phyloP scores from a whole-genome alignment of 805 yeast genomes.

The Yarrowia sp. region DNA sequence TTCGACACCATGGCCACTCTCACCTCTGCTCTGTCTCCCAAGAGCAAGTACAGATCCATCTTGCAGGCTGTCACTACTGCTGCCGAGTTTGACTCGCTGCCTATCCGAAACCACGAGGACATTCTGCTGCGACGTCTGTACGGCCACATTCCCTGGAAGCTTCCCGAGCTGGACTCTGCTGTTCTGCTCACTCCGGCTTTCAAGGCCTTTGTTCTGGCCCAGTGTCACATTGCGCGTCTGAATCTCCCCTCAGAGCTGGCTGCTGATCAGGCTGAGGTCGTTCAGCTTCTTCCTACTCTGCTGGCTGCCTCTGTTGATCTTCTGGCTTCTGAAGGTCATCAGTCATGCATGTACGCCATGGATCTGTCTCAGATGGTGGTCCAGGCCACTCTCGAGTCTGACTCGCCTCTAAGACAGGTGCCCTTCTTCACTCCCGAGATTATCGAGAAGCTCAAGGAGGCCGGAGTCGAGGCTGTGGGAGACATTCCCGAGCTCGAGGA shows the following conservation, averaged over 20 bases:
- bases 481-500: slow-evolving; percentile 76
- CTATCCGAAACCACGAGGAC: slow-evolving; percentile 62
- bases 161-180: slow-evolving; percentile 35
- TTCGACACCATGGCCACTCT: slow-evolving; percentile 66
- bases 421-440: slow-evolving; percentile 59
- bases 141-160: slow-evolving; percentile 60
- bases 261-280: slow-evolving; percentile 52
- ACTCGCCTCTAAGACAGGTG: slow-evolving; percentile 72
- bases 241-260: slow-evolving; percentile 58
- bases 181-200: slow-evolving; percentile 49
- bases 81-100: slow-evolving; percentile 65
- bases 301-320: slow-evolving; percentile 70
- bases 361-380: slow-evolving; percentile 84
- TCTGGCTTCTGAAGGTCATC: slow-evolving; percentile 71
- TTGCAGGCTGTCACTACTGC: slow-evolving; percentile 66
- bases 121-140: slow-evolving; percentile 49
- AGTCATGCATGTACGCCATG: slow-evolving; percentile 78
- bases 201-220: slow-evolving; percentile 72
- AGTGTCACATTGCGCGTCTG: slow-evolving; percentile 74
- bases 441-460: slow-evolving; percentile 51
- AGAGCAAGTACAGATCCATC: slow-evolving; percentile 57
- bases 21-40: slow-evolving; percentile 47
- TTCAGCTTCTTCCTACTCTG: slow-evolving; percentile 49
- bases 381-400: slow-evolving; percentile 83
- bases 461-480: slow-evolving; percentile 64